Base-by-base conservation (phyloP, 306 rosid species). In the Glycyrrhiza uralensis region DNA sequence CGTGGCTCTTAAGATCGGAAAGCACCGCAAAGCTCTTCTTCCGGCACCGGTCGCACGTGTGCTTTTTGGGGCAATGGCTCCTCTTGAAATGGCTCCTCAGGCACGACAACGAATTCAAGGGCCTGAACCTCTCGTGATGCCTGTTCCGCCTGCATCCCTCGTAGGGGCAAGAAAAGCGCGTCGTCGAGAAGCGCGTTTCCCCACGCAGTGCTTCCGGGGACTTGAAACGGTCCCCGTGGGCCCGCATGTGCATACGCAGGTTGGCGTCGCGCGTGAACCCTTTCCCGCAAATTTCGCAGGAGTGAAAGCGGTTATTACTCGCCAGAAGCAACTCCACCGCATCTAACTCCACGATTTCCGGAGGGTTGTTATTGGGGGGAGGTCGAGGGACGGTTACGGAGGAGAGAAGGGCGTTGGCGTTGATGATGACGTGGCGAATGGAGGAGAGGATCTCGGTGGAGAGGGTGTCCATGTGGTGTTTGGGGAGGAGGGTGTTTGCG, bases 261-360 rank as follows among this genome's bases (percentile, higher is more conserved):
- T 91, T 91, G 14, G 94, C 89, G 22, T 91, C 89, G 13, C 97
- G 90, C 67, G 79, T 82, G 83, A 91, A 91, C 2, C 90, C 92
- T 35, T 91, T 91, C 35, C 95, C 92, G 68, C 95, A 91, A 14
- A 88, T 75, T 57, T 91, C 83, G 42, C 95, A 91, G 73, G 76
- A 78, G 23, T 91, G 97, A n/a, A 85, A 29, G 72, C 81, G 83
- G 65, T 85, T 84, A n/a, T n/a, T n/a, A n/a, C n/a, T n/a, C 0
- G 80, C 83, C 2, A 91, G 83, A 23, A 91, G 51, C n/a, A n/a
- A n/a, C 26, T 91, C 88, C 62, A 71, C 32, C 11, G 89, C 87
- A 24, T 88, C 89, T 4, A 88, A 56, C 77, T 91, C 97, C 71
- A 66, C 57, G 0, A 19, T 5, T 18, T 30, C 7, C 3, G 42